Percentiles rank a stretch among this genome's conserved stretches.
phyloP scores from a whole-genome alignment of 78 protist species.

The Dictyostelium intermedium region DNA sequence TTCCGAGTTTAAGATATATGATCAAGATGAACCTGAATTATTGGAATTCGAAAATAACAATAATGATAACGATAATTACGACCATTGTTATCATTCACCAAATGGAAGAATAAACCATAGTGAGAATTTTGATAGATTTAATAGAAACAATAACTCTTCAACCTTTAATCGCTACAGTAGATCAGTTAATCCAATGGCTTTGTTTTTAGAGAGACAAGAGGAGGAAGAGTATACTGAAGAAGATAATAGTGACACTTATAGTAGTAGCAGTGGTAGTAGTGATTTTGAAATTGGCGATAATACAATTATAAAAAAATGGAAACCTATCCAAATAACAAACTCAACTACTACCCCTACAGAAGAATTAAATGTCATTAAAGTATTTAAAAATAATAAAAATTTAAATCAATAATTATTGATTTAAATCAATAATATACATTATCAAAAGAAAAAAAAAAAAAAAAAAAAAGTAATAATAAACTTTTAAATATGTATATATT shows the following conservation, averaged over 20 bases:
- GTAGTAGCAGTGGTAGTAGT: background rate
- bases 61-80: background rate
- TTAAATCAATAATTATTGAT: background rate
- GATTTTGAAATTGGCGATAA: background rate
- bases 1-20: conserved; percentile 32
- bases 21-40: conserved; percentile 35
- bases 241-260: background rate
- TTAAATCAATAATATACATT: too few species aligned
- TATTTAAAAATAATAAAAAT: background rate
- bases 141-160: background rate
- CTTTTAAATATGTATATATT: too few species aligned
- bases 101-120: background rate
- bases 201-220: background rate
- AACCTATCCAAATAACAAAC: background rate
- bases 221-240: too few species aligned
- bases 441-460: too few species aligned
- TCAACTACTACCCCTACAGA: background rate
- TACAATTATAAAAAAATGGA: background rate
- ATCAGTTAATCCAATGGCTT: conserved; percentile 23
- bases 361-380: background rate
- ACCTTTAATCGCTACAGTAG: background rate
- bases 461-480: too few species aligned
- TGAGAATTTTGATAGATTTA: background rate
- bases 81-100: background rate
- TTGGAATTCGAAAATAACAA: conserved; percentile 10